Evolutionary conservation across 2,329 filamentous ascomycete species (phyloP).

Genomic region (Cercospora canescens): DNA sequence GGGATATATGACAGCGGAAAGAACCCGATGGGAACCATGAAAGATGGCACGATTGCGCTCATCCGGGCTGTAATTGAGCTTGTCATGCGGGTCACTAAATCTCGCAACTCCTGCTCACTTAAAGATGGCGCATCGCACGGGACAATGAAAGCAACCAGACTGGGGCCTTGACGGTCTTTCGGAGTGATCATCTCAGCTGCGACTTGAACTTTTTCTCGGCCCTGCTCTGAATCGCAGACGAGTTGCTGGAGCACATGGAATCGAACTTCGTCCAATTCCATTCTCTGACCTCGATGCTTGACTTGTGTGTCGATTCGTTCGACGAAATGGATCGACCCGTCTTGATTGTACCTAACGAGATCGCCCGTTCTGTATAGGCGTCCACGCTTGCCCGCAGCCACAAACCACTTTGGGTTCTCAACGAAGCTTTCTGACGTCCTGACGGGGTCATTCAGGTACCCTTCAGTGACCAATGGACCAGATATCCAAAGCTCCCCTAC

Average conservation of each 20-base stretch:
- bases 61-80: neutral
- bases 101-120: neutral
- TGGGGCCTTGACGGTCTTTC: neutral
- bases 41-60: slow-evolving; percentile 37
- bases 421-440: slow-evolving; percentile 35
- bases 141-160: neutral
- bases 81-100: neutral
- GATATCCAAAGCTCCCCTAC: slow-evolving; percentile 49
- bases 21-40: slow-evolving; percentile 59
- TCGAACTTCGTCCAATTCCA: slow-evolving; percentile 26
- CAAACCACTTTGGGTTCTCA: neutral
- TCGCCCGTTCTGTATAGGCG: slow-evolving; percentile 3
- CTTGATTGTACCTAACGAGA: slow-evolving; percentile 8
- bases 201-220: neutral
- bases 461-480: slow-evolving; percentile 44
- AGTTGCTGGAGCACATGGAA: slow-evolving; percentile 2
- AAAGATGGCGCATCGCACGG: neutral
- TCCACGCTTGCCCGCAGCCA: neutral
- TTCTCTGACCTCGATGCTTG: slow-evolving; percentile 24
- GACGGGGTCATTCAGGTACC: slow-evolving; percentile 39
- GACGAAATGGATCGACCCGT: slow-evolving; percentile 24
- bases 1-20: slow-evolving; percentile 68
- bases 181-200: neutral
- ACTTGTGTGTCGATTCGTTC: slow-evolving; percentile 26
- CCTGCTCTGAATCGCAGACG: neutral